A percentile compares a stretch with the other conserved stretches of the same genome.
These are phyloP conservation scores for Quercus rubra DNA, from an alignment of 306 rosid genomes.

Conservation along the genomic window DNA sequence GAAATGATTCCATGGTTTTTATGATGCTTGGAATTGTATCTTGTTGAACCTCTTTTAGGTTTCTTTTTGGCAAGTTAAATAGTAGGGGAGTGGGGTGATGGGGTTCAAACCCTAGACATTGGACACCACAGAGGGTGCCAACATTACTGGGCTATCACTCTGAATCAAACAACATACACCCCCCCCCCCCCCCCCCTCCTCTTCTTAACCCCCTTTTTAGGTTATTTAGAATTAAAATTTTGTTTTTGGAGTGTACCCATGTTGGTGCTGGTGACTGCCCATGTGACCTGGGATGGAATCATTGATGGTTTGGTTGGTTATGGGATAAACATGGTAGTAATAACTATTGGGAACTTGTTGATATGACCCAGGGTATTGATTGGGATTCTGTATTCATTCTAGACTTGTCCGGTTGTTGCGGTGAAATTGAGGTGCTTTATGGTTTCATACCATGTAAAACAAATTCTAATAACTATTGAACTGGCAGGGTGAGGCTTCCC, in stretches of 20 bases:
- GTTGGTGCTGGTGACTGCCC: background rate
- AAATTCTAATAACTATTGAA: background rate
- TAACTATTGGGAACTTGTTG: background rate
- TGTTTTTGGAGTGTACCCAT: background rate
- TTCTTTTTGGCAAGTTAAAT: no score
- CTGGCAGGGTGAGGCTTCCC: background rate
- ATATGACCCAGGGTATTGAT: background rate
- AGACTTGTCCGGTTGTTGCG: background rate
- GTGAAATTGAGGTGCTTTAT: background rate
- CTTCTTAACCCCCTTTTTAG: no score
- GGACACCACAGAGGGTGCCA: no score
- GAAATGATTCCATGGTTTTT: background rate
- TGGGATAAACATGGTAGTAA: background rate
- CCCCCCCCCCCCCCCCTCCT: rapidly evolving
- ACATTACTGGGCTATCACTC: no score
- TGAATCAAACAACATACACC: no score
- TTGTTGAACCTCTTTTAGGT: background rate
- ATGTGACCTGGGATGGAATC: background rate
- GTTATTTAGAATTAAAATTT: background rate
- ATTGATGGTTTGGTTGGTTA: background rate
- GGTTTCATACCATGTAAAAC: background rate
- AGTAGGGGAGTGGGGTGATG: no score
- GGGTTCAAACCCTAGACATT: no score
- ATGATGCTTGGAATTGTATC: background rate
- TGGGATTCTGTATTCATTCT: background rate